A percentile compares a stretch with the other conserved stretches of the same genome.
Evolutionary conservation across 306 rosid genomes (phyloP).

Genomic region (Alnus glutinosa): DNA sequence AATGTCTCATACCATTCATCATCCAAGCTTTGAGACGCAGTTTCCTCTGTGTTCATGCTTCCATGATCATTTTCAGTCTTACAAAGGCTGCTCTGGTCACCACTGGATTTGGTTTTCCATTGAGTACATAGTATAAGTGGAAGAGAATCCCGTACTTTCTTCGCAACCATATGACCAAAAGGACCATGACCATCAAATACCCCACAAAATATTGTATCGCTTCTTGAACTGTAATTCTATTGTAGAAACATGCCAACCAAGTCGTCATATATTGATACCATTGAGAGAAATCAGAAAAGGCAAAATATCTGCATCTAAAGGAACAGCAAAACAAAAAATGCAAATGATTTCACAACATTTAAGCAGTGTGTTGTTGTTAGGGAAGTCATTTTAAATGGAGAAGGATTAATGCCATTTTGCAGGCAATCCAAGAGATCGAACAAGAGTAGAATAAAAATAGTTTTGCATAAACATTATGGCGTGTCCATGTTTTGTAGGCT

Average conservation of each 20-base stretch:
- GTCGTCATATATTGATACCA: slow-evolving; percentile 6
- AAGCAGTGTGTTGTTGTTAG: background rate
- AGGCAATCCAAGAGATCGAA: too few species aligned
- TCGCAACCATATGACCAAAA: slow-evolving; percentile 54
- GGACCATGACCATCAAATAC: slow-evolving; percentile 67
- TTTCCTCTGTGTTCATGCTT: slow-evolving; percentile 29
- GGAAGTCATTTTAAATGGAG: background rate
- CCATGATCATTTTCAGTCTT: slow-evolving; percentile 14
- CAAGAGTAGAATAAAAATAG: too few species aligned
- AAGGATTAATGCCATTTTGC: background rate
- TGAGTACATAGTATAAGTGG: slow-evolving; percentile 42
- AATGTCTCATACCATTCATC: slow-evolving; percentile 35
- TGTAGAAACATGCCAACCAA: slow-evolving; percentile 18
- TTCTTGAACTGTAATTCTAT: slow-evolving; percentile 42
- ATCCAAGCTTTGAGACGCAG: slow-evolving; percentile 35
- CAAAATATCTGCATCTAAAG: background rate
- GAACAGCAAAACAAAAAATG: background rate
- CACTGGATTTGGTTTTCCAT: slow-evolving; percentile 40
- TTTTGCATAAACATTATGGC: too few species aligned
- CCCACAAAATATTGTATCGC: slow-evolving; percentile 54
- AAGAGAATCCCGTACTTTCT: slow-evolving; percentile 53
- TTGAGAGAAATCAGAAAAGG: background rate
- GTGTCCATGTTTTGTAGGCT: too few species aligned
- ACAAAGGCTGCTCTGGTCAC: slow-evolving; percentile 24
- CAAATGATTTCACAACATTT: background rate